Evolutionary conservation across 2,329 filamentous ascomycete species (phyloP).

Genomic region (Xylaria sp.): DNA sequence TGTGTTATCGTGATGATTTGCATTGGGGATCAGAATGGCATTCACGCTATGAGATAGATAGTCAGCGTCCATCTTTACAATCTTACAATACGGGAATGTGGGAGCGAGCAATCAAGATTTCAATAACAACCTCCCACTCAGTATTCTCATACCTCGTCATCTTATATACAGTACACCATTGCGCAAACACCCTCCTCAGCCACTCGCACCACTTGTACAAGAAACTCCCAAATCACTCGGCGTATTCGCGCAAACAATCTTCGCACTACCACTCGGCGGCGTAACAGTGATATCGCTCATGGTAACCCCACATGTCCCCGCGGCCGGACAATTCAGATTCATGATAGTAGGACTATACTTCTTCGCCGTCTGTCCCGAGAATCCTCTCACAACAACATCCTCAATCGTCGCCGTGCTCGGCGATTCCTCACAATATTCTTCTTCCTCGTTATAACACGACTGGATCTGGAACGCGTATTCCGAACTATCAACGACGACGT

Average conservation of each 20-base stretch:
- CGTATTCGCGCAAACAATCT: constrained; percentile 25
- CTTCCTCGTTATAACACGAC: constrained; percentile 23
- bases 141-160: not conserved
- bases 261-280: constrained; percentile 14
- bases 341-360: constrained; percentile 18
- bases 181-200: not conserved
- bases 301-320: constrained; percentile 14
- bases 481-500: constrained; percentile 20
- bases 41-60: too few species aligned
- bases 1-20: too few species aligned
- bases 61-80: too few species aligned
- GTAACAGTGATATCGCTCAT: constrained; percentile 20
- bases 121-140: not conserved
- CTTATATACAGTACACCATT: not conserved
- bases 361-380: constrained; percentile 14
- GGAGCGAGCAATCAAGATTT: not conserved
- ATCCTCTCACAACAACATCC: constrained; percentile 14
- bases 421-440: constrained; percentile 6
- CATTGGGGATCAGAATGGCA: too few species aligned
- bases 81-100: not conserved
- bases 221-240: constrained; percentile 13
- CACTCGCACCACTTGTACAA: constrained; percentile 19
- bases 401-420: constrained; percentile 24
- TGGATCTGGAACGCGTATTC: constrained; percentile 29
- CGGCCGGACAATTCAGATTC: constrained; percentile 22